phyloP scores from a whole-genome alignment of 768 basidiomycete genomes.

The Phlebiopsis gigantea region DNA sequence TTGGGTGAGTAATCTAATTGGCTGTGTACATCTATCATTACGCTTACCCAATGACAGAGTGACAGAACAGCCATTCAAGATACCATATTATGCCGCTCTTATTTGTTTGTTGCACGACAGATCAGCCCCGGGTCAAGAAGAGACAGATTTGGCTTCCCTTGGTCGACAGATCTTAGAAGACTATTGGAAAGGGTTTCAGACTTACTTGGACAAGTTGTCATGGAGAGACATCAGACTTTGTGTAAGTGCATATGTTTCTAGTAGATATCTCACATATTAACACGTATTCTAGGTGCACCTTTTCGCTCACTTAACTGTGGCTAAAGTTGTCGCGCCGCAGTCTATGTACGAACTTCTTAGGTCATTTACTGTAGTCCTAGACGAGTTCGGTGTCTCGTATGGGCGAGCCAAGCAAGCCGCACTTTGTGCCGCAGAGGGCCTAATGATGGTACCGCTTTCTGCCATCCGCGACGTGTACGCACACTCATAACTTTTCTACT shows the following conservation, averaged over 20 bases:
- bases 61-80: conserved; percentile 92
- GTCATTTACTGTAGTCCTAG: conserved; percentile 80
- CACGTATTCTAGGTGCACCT: conserved; percentile 68
- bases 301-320: conserved; percentile 82
- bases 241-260: conserved; percentile 39
- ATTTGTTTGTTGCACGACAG: conserved; percentile 62
- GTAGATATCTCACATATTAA: not conserved
- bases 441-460: conserved; percentile 56
- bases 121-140: conserved; percentile 31
- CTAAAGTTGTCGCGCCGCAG: conserved; percentile 65
- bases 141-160: conserved; percentile 37
- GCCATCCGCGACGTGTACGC: not conserved
- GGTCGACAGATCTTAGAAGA: conserved; percentile 80
- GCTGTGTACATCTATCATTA: conserved; percentile 8
- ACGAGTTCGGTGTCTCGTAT: conserved; percentile 85
- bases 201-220: conserved; percentile 79
- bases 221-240: conserved; percentile 90
- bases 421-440: conserved; percentile 74
- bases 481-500: not conserved
- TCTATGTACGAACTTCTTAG: conserved; percentile 80
- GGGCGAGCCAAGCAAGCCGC: conserved; percentile 80
- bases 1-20: conserved; percentile 43
- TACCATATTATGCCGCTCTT: conserved; percentile 81
- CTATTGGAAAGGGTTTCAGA: conserved; percentile 87
- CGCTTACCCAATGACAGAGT: conserved; percentile 41